Conservation (phyloP, 768 basidiomycete species). For the Suillus weaverae region DNA sequence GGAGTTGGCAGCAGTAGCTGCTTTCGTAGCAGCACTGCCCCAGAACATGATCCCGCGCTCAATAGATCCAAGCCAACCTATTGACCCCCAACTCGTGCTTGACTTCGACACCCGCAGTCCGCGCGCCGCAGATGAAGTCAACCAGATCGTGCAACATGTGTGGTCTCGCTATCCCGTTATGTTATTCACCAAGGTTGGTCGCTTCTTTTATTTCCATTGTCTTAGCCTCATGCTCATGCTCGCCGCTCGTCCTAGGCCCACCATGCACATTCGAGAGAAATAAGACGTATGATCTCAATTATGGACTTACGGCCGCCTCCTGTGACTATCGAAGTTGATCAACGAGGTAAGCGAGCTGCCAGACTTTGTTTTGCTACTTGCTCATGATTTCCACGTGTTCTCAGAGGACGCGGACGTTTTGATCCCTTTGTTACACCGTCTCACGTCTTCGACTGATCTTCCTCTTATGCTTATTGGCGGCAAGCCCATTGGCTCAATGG, state of each 20-base stretch:
- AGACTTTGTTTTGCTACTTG: not conserved
- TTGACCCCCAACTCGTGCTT: constrained; percentile 80
- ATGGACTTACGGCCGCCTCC: constrained; percentile 63
- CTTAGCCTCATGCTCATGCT: constrained; percentile 8
- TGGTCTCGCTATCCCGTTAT: constrained; percentile 77
- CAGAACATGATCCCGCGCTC: constrained; percentile 71
- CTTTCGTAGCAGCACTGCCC: constrained; percentile 70
- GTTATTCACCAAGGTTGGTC: constrained; percentile 66
- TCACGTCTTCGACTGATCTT: constrained; percentile 54
- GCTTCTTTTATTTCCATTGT: constrained; percentile 11
- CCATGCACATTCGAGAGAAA: constrained; percentile 64
- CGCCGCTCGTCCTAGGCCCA: constrained; percentile 44
- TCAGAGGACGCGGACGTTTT: constrained; percentile 65
- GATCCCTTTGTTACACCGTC: constrained; percentile 56
- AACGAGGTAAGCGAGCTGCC: constrained; percentile 39
- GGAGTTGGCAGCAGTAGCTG: constrained; percentile 74
- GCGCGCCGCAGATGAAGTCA: constrained; percentile 60
- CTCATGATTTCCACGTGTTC: not conserved
- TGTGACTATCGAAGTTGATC: constrained; percentile 69
- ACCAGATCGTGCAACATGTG: constrained; percentile 57
- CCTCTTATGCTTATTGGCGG: constrained; percentile 75
- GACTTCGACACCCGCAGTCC: constrained; percentile 78
- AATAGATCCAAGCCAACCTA: constrained; percentile 61
- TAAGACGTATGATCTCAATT: constrained; percentile 56
- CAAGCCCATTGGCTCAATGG: constrained; percentile 49